Evolutionary conservation across 805 yeast species (phyloP).

Genomic region (Cyberlindnera subsufficiens): DNA sequence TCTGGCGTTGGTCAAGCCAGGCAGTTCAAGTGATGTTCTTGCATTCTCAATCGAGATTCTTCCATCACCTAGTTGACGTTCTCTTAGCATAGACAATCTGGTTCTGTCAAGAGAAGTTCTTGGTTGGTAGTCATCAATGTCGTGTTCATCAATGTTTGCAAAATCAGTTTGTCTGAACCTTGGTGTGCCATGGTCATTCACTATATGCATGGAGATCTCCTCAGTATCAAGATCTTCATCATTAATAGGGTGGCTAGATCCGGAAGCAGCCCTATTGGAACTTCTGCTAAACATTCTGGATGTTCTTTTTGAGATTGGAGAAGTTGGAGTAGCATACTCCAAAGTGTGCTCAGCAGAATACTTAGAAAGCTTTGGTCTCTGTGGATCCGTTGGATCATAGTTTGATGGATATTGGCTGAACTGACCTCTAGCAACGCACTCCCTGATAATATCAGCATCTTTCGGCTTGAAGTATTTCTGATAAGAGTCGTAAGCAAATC

Average conservation of each 20-base stretch:
- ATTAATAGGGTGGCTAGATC: slow-evolving; percentile 16
- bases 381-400: slow-evolving; percentile 80
- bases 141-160: slow-evolving; percentile 1
- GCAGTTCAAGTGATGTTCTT: slow-evolving; percentile 34
- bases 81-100: slow-evolving; percentile 30
- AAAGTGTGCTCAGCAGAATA: slow-evolving; percentile 31
- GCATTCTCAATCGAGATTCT: slow-evolving; percentile 35
- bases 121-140: slow-evolving; percentile 10
- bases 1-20: slow-evolving; percentile 35
- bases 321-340: slow-evolving; percentile 18
- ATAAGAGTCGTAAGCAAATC: slow-evolving; percentile 54
- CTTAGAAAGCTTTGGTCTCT: slow-evolving; percentile 46
- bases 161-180: slow-evolving; percentile 10
- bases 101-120: slow-evolving; percentile 34
- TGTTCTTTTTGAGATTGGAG: slow-evolving; percentile 25
- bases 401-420: slow-evolving; percentile 58
- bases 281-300: slow-evolving; percentile 34
- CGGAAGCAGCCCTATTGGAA: slow-evolving; percentile 22
- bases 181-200: slow-evolving; percentile 24
- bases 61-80: slow-evolving; percentile 30
- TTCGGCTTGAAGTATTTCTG: slow-evolving; percentile 50
- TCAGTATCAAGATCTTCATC: slow-evolving; percentile 29
- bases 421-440: slow-evolving; percentile 61
- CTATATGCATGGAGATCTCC: slow-evolving; percentile 31
- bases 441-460: slow-evolving; percentile 71